Base-by-base conservation (phyloP, 225 moss, liverwort and hornwort species). In the Physcomitrellopsis africana region DNA sequence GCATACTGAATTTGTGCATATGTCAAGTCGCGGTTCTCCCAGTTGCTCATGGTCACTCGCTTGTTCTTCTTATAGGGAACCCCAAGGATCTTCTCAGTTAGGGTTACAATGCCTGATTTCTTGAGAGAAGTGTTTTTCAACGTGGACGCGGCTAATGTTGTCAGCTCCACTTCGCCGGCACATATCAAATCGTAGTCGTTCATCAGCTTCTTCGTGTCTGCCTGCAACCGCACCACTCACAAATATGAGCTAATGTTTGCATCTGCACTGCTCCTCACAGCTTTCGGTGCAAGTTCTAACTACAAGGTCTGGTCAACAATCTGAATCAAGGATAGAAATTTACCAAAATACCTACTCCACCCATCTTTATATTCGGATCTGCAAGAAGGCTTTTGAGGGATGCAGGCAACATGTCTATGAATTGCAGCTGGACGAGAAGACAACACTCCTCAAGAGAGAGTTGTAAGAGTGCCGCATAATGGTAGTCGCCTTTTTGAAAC, bases 351-450 rank as follows among this genome's bases (percentile, higher is more conserved):
- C 92, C 92, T 43, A 94, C 94, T 52, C 97, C 97, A 15, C 92
- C 97, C 32, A 94, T 83, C 86, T 65, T 80, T 71, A 85, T 81
- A 9, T 65, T 76, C 1, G 94, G 88, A 67, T 97, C 86, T 26
- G 89, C 87, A 53, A 94, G 92, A 46, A 97, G 68, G 32, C 37
- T 80, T 73, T 66, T 87, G 42, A 97, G 87, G 7, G 85, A 85
- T 27, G 75, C 67, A 64, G 94, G 91, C 63, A 97, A 74, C 11
- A 45, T 80, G 49, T 93, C 94, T 23, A 97, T 81, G 69, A 90
- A 87, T 49, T 84, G 86, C 77, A 97, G 90, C 81, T 97, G 97
- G 11, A 97, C 83, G 46, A 97, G 85, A 32, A 97, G 84, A 75
- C 97, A 97, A 16, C 80, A 86, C 8, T 81, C 79, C 22, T 80